These are phyloP conservation scores for Puccinia novopanici DNA, from an alignment of 1,284 basidiomycete genomes.

Conservation along the genomic window DNA sequence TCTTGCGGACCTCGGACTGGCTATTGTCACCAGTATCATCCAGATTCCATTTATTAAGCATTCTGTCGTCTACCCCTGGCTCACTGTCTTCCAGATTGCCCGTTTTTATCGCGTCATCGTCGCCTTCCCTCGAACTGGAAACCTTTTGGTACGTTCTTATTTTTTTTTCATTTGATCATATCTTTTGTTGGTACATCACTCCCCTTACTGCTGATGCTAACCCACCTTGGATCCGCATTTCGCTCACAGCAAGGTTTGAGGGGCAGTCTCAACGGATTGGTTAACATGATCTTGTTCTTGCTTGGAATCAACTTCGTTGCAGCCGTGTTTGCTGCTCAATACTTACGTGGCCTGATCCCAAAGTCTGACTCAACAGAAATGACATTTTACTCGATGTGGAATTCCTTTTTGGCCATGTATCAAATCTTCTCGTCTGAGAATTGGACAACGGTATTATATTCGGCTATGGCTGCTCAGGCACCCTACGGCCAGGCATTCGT, in stretches of 20 bases:
- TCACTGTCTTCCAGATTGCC: conserved; percentile 83
- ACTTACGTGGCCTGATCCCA: conserved; percentile 74
- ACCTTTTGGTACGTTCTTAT: conserved; percentile 66
- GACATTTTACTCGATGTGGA: conserved; percentile 87
- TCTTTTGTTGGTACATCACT: too few species aligned
- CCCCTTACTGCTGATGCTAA: neutral
- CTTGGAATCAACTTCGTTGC: conserved; percentile 84
- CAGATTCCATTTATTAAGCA: conserved; percentile 75
- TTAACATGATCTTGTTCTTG: conserved; percentile 92
- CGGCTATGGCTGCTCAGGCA: conserved; percentile 68
- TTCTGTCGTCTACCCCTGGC: conserved; percentile 80
- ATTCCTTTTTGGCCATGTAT: conserved; percentile 84
- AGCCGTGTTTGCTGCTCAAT: conserved; percentile 67
- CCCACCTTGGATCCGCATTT: too few species aligned
- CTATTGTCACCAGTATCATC: conserved; percentile 75
- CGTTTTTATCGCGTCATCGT: conserved; percentile 93
- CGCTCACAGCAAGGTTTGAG: conserved; percentile 68
- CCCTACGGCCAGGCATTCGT: conserved; percentile 73
- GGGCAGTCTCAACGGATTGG: conserved; percentile 85
- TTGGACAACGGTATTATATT: conserved; percentile 84
- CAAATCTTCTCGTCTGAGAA: conserved; percentile 90
- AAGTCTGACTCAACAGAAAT: conserved; percentile 63
- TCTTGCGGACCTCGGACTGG: conserved; percentile 78
- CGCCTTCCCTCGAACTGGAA: conserved; percentile 80
- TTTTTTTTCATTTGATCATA: neutral